phyloP scores from a whole-genome alignment of 1,284 basidiomycete genomes.

The Austroboletus rostrupii region DNA sequence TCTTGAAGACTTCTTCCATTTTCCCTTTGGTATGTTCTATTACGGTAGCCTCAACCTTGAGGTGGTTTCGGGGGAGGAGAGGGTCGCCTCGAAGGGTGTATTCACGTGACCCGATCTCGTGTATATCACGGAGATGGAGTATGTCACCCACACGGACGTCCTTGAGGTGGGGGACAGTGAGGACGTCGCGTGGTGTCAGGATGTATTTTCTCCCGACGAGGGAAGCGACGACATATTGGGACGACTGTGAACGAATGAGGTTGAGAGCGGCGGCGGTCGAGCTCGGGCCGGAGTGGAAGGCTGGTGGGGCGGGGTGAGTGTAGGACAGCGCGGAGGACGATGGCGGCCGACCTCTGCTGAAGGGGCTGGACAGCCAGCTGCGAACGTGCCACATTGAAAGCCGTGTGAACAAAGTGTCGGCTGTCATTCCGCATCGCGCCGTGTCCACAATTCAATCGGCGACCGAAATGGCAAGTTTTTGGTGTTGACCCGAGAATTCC shows the following conservation, averaged over 20 bases:
- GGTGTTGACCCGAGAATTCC: constrained; percentile 31
- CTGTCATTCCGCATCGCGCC: constrained; percentile 1
- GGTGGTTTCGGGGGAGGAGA: constrained; percentile 52
- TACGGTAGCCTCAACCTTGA: constrained; percentile 83
- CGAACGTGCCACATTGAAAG: background rate
- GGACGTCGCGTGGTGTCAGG: constrained; percentile 82
- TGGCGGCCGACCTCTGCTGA: constrained; percentile 19
- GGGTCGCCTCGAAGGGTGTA: constrained; percentile 84
- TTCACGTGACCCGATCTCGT: constrained; percentile 93
- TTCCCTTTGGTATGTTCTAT: constrained; percentile 94
- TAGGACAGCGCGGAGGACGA: background rate
- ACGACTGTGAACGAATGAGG: constrained; percentile 74
- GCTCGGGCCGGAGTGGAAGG: constrained; percentile 20
- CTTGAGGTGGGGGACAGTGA: constrained; percentile 87
- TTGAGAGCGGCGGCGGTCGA: constrained; percentile 52
- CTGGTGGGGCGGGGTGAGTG: constrained; percentile 13
- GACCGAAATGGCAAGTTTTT: constrained; percentile 32
- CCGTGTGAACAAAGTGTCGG: constrained; percentile 3
- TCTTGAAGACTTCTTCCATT: constrained; percentile 90
- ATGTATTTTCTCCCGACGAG: constrained; percentile 87
- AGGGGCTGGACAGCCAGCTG: constrained; percentile 22
- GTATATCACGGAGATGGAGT: constrained; percentile 80
- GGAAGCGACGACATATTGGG: constrained; percentile 88
- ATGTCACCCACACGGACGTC: constrained; percentile 82
- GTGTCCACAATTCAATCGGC: constrained; percentile 25